These are phyloP conservation scores for Geosmithia morbida DNA, from an alignment of 2,329 filamentous ascomycete genomes.

Conservation along the genomic window DNA sequence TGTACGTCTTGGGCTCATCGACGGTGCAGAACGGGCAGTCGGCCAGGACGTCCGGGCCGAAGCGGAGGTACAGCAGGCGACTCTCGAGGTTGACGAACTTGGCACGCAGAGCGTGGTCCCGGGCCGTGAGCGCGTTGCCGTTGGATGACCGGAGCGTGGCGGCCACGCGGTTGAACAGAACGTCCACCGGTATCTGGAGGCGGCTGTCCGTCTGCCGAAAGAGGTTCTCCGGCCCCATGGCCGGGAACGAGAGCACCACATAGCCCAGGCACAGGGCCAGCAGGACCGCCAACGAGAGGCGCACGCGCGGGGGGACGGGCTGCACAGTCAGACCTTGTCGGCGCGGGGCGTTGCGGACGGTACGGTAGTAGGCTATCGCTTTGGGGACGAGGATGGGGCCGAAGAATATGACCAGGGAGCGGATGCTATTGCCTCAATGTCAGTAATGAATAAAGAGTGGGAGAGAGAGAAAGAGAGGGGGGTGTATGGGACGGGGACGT, in stretches of 20 bases:
- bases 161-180: constrained; percentile 66
- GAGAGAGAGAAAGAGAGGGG: not conserved
- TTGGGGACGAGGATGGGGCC: constrained; percentile 60
- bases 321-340: constrained; percentile 33
- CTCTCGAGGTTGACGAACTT: constrained; percentile 60
- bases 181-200: constrained; percentile 70
- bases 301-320: constrained; percentile 36
- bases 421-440: constrained; percentile 30
- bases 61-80: constrained; percentile 69
- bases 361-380: constrained; percentile 49
- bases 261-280: constrained; percentile 28
- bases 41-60: constrained; percentile 59
- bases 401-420: constrained; percentile 45
- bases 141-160: constrained; percentile 28
- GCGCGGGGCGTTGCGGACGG: constrained; percentile 26
- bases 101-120: constrained; percentile 50
- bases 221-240: constrained; percentile 64
- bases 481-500: not conserved
- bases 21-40: constrained; percentile 70
- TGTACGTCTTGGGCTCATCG: constrained; percentile 56
- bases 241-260: constrained; percentile 47
- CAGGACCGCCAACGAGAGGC: constrained; percentile 47
- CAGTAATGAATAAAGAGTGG: not conserved
- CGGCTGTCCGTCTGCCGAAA: constrained; percentile 67
- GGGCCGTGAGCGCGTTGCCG: constrained; percentile 27